phyloP scores from a whole-genome alignment of 208 protist species.

The Naegleria lovaniensis region DNA sequence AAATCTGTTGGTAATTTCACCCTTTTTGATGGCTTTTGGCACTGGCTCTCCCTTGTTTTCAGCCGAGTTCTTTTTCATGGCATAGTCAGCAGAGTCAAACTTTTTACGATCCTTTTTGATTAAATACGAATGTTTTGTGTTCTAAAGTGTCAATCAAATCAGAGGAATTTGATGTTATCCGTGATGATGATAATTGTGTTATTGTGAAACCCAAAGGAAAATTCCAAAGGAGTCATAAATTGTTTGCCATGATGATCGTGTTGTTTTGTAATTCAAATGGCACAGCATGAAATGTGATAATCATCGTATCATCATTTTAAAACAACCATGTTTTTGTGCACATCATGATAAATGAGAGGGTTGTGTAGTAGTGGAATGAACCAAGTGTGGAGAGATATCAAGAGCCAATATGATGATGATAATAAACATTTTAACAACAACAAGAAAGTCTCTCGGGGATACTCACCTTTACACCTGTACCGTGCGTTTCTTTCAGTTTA shows the following conservation, averaged over 20 bases:
- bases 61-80: constrained; percentile 19
- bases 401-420: too few relatives aligned
- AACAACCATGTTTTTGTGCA: too few relatives aligned
- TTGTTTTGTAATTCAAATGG: neutral
- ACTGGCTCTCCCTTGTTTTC: constrained; percentile 28
- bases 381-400: too few relatives aligned
- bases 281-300: neutral
- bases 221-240: too few relatives aligned
- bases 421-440: neutral
- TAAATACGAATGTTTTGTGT: constrained; percentile 14
- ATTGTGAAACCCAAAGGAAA: too few relatives aligned
- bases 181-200: too few relatives aligned
- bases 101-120: constrained; percentile 33
- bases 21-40: neutral
- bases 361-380: neutral
- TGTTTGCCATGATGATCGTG: neutral
- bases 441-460: neutral
- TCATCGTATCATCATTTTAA: neutral
- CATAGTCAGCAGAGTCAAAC: constrained; percentile 30
- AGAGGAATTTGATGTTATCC: neutral
- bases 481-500: constrained; percentile 27
- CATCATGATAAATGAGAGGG: neutral
- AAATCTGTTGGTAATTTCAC: neutral
- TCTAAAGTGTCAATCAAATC: constrained; percentile 13
- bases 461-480: neutral